phyloP scores from a whole-genome alignment of 208 protist genomes.

The Acanthamoeba healyi region DNA sequence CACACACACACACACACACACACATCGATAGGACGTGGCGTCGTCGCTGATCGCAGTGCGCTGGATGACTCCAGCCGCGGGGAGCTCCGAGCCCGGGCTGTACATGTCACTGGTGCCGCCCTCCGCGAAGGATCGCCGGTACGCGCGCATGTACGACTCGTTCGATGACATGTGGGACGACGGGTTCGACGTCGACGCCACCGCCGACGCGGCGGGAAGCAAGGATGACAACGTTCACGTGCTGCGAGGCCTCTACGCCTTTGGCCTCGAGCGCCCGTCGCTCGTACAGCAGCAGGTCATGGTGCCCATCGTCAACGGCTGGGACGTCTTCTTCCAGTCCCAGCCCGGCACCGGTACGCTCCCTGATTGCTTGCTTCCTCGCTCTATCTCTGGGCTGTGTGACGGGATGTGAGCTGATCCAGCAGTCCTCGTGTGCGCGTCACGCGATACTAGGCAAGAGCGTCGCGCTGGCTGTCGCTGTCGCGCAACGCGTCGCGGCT shows the following conservation, averaged over 20 bases:
- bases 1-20: no score
- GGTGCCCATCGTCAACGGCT: constrained; percentile 92
- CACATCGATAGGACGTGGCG: no score
- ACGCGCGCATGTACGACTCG: neutral
- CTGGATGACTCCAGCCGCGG: no score
- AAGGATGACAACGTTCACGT: neutral
- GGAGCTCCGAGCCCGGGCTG: no score
- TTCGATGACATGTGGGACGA: neutral
- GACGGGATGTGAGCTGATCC: no score
- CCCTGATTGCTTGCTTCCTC: constrained; percentile 94
- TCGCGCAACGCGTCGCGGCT: constrained; percentile 85
- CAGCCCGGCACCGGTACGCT: constrained; percentile 99
- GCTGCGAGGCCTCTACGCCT: constrained; percentile 82
- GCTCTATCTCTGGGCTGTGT: constrained; percentile 76
- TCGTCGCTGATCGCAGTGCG: no score
- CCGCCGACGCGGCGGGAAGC: neutral
- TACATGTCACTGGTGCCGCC: no score
- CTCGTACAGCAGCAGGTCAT: constrained; percentile 98
- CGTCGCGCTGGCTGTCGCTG: constrained; percentile 95
- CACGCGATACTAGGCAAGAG: constrained; percentile 97
- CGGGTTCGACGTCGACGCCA: neutral
- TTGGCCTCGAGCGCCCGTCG: constrained; percentile 97
- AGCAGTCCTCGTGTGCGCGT: no score
- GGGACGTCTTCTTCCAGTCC: constrained; percentile 98
- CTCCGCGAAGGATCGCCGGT: no score